Percentiles rank a stretch among this genome's conserved stretches.
Conservation (phyloP, 1,139 yeast genomes). For the Komagataea norvegica region DNA sequence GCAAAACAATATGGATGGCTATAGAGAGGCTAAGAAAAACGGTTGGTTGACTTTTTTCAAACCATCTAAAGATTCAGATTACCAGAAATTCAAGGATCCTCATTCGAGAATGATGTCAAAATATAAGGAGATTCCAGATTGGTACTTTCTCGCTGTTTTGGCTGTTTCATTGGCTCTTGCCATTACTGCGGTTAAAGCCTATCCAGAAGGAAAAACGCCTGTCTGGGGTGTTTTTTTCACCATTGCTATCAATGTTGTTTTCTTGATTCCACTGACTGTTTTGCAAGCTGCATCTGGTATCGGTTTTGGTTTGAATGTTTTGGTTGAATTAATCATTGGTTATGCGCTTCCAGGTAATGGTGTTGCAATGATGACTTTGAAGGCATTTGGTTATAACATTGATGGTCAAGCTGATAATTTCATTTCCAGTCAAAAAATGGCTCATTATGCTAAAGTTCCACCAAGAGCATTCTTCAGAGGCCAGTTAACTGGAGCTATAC, state of each 20-base stretch:
- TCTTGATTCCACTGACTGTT: slow-evolving; percentile 47
- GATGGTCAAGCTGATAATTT: slow-evolving; percentile 59
- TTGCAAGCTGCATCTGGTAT: slow-evolving; percentile 52
- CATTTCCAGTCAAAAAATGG: slow-evolving; percentile 52
- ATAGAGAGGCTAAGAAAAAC: neutral
- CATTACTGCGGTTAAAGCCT: slow-evolving; percentile 41
- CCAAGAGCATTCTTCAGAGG: slow-evolving; percentile 59
- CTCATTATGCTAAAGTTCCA: slow-evolving; percentile 56
- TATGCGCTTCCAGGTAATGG: slow-evolving; percentile 63
- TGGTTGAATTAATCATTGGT: slow-evolving; percentile 58
- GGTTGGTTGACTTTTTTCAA: too few relatives aligned
- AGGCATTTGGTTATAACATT: slow-evolving; percentile 56
- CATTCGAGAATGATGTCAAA: slow-evolving; percentile 51
- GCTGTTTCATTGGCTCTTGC: slow-evolving; percentile 47
- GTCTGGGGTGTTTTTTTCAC: slow-evolving; percentile 55
- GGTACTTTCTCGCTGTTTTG: slow-evolving; percentile 49
- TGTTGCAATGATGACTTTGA: slow-evolving; percentile 52
- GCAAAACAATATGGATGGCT: too few relatives aligned
- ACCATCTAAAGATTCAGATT: too few relatives aligned
- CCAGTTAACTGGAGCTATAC: slow-evolving; percentile 44
- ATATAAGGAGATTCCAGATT: slow-evolving; percentile 60
- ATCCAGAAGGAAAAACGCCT: slow-evolving; percentile 40
- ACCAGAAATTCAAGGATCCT: slow-evolving; percentile 50
- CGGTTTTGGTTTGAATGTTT: slow-evolving; percentile 49
- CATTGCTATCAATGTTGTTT: slow-evolving; percentile 48